Conservation (phyloP, 2,329 filamentous ascomycete genomes). For the Cercospora sp. region DNA sequence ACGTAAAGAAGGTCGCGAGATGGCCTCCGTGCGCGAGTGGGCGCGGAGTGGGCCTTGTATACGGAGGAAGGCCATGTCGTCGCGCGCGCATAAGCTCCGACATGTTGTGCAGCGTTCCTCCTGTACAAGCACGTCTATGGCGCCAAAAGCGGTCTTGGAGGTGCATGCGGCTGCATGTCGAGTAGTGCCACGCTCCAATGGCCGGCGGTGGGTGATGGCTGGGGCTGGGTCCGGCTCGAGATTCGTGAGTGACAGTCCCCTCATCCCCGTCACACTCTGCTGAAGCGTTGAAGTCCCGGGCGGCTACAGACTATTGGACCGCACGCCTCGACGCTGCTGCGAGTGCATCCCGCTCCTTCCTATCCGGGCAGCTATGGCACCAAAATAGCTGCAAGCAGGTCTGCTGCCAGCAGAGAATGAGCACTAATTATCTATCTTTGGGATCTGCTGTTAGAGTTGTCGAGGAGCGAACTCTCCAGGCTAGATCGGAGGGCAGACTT, state of each 20-base stretch:
- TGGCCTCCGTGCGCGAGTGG: constrained; percentile 44
- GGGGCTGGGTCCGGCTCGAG: constrained; percentile 17
- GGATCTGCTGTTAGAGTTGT: constrained; percentile 1
- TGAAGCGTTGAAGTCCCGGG: constrained; percentile 19
- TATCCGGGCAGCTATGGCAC: constrained; percentile 4
- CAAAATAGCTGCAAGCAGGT: constrained; percentile 15
- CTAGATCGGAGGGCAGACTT: neutral
- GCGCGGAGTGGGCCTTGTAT: constrained; percentile 48
- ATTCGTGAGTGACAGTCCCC: constrained; percentile 19
- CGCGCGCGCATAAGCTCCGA: constrained; percentile 39
- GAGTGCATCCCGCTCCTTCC: constrained; percentile 15
- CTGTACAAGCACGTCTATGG: constrained; percentile 29
- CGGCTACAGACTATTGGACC: constrained; percentile 25
- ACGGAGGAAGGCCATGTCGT: constrained; percentile 37
- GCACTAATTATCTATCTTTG: constrained; percentile 13
- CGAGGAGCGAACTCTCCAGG: neutral
- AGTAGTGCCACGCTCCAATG: constrained; percentile 19
- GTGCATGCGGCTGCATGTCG: constrained; percentile 23
- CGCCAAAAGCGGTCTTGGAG: constrained; percentile 29
- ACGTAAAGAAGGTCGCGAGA: constrained; percentile 40
- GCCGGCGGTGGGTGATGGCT: constrained; percentile 12
- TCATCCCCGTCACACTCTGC: constrained; percentile 26
- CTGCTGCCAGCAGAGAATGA: neutral
- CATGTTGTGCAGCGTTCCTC: constrained; percentile 32
- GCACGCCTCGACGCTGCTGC: constrained; percentile 11